Evolutionary conservation across 805 yeast species (phyloP), one percentile per base, ranked within the genome.

Genomic region (Pichia cabralensis): DNA sequence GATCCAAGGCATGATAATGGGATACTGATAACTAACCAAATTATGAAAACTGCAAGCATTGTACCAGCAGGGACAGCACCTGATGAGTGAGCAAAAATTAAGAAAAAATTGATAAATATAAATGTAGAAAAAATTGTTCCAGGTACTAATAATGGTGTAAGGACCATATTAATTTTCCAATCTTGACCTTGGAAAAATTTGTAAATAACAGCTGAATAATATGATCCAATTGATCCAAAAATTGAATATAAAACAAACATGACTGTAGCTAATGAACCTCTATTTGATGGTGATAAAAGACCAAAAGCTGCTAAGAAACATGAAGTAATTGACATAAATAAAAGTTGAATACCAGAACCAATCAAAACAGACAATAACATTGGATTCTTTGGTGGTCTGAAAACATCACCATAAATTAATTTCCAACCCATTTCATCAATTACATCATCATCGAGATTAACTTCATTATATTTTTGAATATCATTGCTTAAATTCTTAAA

Each of bases 381-480:
- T 36, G 80, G 67, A 45, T 71, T 63, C 33, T 65, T 55, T 28
- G 97, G 97, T 8, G 88, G 62, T 57, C 97, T 74, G 64, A 89
- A 89, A 21, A 89, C 86, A 56, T 89, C 97, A 42, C 96, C 97
- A 49, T 88, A 94, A 26, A 86, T 79, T 44, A 92, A 69, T 56
- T 92, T 92, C 98, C 98, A 92, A 26, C 98, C 98, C 52, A 86
- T 71, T 56, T 92, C 97, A 50, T 86, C 95, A 42, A 84, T 77
- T 34, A 85, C 73, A 38, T 82, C 95, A 48, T 79, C 85, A 53
- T 82, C 92, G 48, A 89, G 68, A 52, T 82, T 85, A 44, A 89
- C 71, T 54, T 83, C 95, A 54, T 89, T 89, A 61, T 92, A 92
- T 49, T 80, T 77, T 38, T 79, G 69, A 48, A 92, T 83, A 55